phyloP scores from a whole-genome alignment of 352 stramenopile species.

The Aphanomyces stellatus region DNA sequence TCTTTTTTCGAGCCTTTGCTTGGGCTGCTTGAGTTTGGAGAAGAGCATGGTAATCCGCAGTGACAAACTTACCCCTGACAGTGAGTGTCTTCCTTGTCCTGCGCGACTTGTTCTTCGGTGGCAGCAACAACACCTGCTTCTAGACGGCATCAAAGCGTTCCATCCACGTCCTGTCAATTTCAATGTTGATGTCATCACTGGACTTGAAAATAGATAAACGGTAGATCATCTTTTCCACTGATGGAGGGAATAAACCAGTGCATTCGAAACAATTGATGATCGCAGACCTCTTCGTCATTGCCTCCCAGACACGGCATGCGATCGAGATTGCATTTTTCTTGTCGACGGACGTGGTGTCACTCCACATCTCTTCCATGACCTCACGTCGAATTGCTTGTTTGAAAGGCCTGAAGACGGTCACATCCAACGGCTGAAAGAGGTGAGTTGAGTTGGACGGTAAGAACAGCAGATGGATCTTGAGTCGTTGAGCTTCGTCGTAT shows the following conservation, averaged over 20 bases:
- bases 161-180: background rate
- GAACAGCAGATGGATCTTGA: background rate
- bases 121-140: background rate
- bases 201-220: background rate
- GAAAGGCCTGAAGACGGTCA: background rate
- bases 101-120: background rate
- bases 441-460: background rate
- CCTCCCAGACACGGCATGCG: background rate
- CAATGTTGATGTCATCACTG: background rate
- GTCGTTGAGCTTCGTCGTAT: background rate
- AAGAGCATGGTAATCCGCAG: background rate
- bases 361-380: background rate
- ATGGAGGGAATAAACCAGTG: background rate
- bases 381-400: background rate
- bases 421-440: background rate
- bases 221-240: background rate
- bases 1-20: background rate
- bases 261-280: background rate
- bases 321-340: background rate
- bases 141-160: background rate
- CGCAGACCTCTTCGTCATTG: background rate
- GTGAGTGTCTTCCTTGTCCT: background rate
- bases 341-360: background rate
- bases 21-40: background rate
- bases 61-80: background rate